phyloP scores from a whole-genome alignment of 352 stramenopile species.

The Globisporangium heterothallicum region DNA sequence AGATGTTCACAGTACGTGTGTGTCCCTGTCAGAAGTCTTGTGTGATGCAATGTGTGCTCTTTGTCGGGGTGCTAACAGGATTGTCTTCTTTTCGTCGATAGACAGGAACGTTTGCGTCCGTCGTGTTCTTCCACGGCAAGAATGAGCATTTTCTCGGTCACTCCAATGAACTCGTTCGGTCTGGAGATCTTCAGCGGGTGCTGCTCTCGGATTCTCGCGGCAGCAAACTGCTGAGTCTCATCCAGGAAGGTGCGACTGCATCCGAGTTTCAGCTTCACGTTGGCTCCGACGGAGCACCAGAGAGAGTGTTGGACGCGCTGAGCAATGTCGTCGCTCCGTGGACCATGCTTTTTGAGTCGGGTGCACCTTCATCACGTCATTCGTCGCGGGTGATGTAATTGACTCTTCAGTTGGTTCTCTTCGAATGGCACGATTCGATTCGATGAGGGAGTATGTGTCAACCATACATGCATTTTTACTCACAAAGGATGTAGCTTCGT shows the following conservation, averaged over 20 bases:
- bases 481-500: too few relatives aligned
- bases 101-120: slow-evolving; percentile 17
- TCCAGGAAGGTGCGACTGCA: slow-evolving; percentile 20
- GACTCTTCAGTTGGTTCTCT: too few relatives aligned
- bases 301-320: slow-evolving; percentile 20
- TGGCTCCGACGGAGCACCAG: slow-evolving; percentile 25
- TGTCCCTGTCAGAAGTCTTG: background rate
- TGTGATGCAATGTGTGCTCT: too few relatives aligned
- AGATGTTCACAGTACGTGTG: slow-evolving; percentile 31
- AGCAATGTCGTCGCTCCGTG: slow-evolving; percentile 13
- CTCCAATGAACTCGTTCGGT: slow-evolving; percentile 13
- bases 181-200: slow-evolving; percentile 22
- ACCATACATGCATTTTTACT: too few relatives aligned
- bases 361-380: background rate
- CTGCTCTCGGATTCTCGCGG: slow-evolving; percentile 22
- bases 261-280: slow-evolving; percentile 33
- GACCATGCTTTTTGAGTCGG: slow-evolving; percentile 4
- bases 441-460: too few relatives aligned
- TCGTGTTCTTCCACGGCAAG: slow-evolving; percentile 16
- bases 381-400: background rate
- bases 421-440: too few relatives aligned
- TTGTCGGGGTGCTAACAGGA: background rate
- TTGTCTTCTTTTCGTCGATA: background rate
- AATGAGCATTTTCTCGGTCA: slow-evolving; percentile 7
- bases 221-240: slow-evolving; percentile 18